Evolutionary conservation across 2,329 filamentous ascomycete genomes (phyloP).

Genomic region (Chaetoscypha palmicola): DNA sequence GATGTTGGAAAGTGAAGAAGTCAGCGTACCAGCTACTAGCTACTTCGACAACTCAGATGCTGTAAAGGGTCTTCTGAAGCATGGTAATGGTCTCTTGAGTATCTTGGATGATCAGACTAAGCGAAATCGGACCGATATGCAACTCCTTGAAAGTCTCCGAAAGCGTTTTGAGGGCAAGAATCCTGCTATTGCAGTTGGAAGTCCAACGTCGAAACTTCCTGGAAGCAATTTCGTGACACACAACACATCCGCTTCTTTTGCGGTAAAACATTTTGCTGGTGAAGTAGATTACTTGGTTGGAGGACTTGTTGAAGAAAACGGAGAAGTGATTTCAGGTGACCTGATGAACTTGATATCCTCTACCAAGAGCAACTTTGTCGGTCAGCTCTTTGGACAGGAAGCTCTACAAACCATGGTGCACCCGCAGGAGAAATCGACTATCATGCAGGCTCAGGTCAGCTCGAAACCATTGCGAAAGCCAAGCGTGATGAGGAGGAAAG

Average conservation of each 20-base stretch:
- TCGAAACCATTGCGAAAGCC: conserved; percentile 90
- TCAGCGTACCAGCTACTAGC: conserved; percentile 81
- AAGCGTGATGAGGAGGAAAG: conserved; percentile 81
- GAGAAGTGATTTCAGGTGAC: conserved; percentile 91
- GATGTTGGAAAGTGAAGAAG: conserved; percentile 88
- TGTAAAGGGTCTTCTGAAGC: conserved; percentile 83
- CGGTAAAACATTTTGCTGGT: conserved; percentile 90
- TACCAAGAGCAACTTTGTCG: conserved; percentile 82
- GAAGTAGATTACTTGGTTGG: conserved; percentile 91
- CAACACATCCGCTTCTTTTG: conserved; percentile 74
- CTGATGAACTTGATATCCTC: conserved; percentile 88
- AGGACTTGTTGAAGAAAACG: conserved; percentile 88
- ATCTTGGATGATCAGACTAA: conserved; percentile 95
- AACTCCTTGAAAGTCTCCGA: conserved; percentile 82
- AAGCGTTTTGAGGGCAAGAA: conserved; percentile 96
- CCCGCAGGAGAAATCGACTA: conserved; percentile 79
- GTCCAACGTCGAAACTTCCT: conserved; percentile 67
- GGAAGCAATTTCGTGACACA: conserved; percentile 87
- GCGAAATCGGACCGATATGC: conserved; percentile 78
- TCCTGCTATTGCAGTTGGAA: conserved; percentile 73
- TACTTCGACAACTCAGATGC: conserved; percentile 98
- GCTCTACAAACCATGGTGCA: conserved; percentile 89
- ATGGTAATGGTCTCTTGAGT: conserved; percentile 84
- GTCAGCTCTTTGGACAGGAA: conserved; percentile 91
- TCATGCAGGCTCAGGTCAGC: conserved; percentile 93